Percentiles rank a stretch among this genome's conserved stretches.
These are phyloP conservation scores for Furcasterigmium furcatum DNA, from an alignment of 2,329 filamentous ascomycete species.

Conservation along the genomic window DNA sequence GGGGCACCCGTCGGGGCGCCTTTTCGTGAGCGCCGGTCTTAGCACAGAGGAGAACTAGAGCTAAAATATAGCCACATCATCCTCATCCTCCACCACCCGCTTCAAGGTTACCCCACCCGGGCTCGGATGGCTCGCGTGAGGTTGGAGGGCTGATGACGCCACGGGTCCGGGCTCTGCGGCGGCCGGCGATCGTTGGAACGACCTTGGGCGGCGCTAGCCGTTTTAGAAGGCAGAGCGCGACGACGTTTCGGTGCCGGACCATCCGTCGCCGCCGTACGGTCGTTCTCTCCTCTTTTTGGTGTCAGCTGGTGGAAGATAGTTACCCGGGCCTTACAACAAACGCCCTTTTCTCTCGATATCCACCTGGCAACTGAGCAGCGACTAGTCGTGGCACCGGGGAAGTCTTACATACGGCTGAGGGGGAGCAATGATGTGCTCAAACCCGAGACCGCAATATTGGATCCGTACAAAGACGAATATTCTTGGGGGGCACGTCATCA, in stretches of 20 bases:
- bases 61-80: slow-evolving; percentile 2
- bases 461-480: no score
- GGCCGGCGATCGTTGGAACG: background rate
- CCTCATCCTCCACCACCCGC: slow-evolving; percentile 3
- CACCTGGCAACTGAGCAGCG: no score
- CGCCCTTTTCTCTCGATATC: no score
- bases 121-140: background rate
- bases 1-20: background rate
- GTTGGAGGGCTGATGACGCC: background rate
- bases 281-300: background rate
- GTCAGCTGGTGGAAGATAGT: background rate
- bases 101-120: background rate
- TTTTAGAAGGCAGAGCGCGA: background rate
- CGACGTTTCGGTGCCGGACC: slow-evolving; percentile 12
- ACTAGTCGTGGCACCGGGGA: no score
- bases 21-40: slow-evolving; percentile 2
- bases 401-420: no score
- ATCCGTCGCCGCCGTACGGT: background rate
- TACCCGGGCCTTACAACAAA: no score
- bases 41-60: slow-evolving; percentile 3
- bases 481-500: no score
- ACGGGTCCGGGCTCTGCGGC: background rate
- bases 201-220: background rate
- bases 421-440: no score
- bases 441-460: no score